These are phyloP conservation scores for Trifolium fragiferum DNA, from an alignment of 306 rosid species.

Conservation along the genomic window DNA sequence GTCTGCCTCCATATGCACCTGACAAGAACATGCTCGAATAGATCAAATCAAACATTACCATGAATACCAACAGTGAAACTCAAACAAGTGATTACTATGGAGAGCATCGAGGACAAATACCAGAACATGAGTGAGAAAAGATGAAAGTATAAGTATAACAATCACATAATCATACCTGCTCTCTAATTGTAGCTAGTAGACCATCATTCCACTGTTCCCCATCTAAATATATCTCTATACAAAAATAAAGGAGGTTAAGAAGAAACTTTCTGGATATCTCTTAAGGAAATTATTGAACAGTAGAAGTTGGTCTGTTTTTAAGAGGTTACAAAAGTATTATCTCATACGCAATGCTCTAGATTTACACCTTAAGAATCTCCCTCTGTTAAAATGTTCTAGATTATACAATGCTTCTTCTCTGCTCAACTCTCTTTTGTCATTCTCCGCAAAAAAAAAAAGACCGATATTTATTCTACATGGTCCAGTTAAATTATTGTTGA, in stretches of 20 bases:
- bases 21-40: conserved; percentile 40
- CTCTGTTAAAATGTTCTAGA: conserved; percentile 30
- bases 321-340: conserved; percentile 17
- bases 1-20: conserved; percentile 98
- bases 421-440: conserved; percentile 14
- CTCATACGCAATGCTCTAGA: conserved; percentile 30
- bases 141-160: neutral
- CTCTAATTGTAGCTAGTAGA: conserved; percentile 87
- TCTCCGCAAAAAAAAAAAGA: conserved; percentile 6
- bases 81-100: conserved; percentile 27
- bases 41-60: conserved; percentile 39
- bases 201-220: conserved; percentile 97
- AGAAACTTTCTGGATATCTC: conserved; percentile 1
- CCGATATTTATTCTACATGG: conserved; percentile 21
- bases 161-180: conserved; percentile 64
- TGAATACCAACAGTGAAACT: conserved; percentile 36
- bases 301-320: conserved; percentile 6
- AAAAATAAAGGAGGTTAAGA: conserved; percentile 26
- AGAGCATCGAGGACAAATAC: conserved; percentile 38
- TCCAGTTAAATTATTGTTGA: conserved; percentile 1
- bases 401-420: conserved; percentile 11
- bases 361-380: conserved; percentile 26
- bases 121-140: conserved; percentile 42
- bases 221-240: conserved; percentile 67
- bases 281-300: conserved; percentile 30